A percentile compares a stretch with the other conserved stretches of the same genome.
These are phyloP conservation scores for Ceratobasidium papillatum DNA, from an alignment of 1,284 basidiomycete species.

Conservation along the genomic window DNA sequence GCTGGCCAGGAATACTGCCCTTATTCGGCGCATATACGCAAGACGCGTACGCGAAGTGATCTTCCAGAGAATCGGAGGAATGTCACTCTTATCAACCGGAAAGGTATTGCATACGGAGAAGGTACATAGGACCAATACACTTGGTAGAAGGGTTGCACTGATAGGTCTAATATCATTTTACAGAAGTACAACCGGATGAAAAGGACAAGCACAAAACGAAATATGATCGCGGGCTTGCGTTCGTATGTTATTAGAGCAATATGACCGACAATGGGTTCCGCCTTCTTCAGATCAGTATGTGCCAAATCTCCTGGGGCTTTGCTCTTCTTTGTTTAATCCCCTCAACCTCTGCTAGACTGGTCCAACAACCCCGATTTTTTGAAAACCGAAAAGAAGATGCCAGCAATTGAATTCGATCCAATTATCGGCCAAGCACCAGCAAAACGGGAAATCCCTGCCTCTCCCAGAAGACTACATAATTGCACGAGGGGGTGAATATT, in stretches of 20 bases:
- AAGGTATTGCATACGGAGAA: conserved; percentile 1
- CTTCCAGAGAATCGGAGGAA: background rate
- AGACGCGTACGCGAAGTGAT: conserved; percentile 9
- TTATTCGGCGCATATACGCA: conserved; percentile 10
- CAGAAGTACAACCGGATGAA: background rate
- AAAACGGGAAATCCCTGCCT: conserved; percentile 44
- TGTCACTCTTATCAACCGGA: background rate
- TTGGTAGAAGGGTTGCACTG: background rate
- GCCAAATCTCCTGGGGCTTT: background rate
- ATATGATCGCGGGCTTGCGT: conserved; percentile 8
- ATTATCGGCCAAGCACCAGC: conserved; percentile 58
- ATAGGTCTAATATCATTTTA: background rate
- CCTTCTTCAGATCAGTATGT: background rate
- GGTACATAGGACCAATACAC: background rate
- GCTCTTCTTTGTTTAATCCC: conserved; percentile 44
- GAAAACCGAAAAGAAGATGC: conserved; percentile 30
- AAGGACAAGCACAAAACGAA: background rate
- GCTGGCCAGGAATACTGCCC: background rate
- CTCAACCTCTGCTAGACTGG: conserved; percentile 45
- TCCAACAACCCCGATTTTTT: conserved; percentile 50
- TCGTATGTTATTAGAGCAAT: conserved; percentile 6
- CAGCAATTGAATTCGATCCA: conserved; percentile 50
- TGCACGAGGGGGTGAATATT: conserved; percentile 57
- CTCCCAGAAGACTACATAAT: conserved; percentile 50
- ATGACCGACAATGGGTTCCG: background rate